Percentiles rank a stretch among this genome's conserved stretches.
These are phyloP conservation scores for Pythium folliculosum DNA, from an alignment of 352 stramenopile species.

Conservation along the genomic window DNA sequence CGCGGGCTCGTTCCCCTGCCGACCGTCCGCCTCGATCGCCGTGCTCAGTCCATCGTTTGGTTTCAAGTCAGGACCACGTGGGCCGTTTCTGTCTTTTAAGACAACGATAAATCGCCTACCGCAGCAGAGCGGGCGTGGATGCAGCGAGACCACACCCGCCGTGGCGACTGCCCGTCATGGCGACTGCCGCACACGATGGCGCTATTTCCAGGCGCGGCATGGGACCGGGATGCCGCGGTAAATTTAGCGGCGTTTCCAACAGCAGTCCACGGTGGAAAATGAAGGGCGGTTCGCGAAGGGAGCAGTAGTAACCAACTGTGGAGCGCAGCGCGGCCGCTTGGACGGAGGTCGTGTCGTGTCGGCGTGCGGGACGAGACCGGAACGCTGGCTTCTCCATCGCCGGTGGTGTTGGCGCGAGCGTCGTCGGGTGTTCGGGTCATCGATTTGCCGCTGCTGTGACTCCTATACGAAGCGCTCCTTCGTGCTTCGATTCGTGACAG, in stretches of 20 bases:
- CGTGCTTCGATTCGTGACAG: too few relatives aligned
- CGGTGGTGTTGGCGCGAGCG: neutral
- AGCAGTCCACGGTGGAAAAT: neutral
- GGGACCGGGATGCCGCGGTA: neutral
- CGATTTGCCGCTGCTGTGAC: neutral
- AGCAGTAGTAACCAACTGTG: neutral
- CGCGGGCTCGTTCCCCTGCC: neutral
- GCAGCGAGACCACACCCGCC: too few relatives aligned
- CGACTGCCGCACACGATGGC: neutral
- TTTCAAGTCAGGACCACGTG: neutral
- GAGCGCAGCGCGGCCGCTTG: neutral
- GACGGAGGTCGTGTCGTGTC: neutral
- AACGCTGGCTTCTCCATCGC: neutral
- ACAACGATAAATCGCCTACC: neutral
- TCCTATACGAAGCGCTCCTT: too few relatives aligned
- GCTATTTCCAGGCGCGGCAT: neutral
- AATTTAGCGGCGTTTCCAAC: neutral
- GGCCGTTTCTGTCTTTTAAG: neutral
- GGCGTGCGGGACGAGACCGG: too few relatives aligned
- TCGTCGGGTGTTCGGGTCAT: neutral
- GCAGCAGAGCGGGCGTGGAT: too few relatives aligned
- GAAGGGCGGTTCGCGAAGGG: neutral
- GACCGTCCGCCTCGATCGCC: neutral
- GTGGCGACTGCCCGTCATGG: too few relatives aligned
- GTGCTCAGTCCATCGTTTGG: too few relatives aligned